phyloP scores from a whole-genome alignment of 2,329 filamentous ascomycete genomes.

The Aspergillus neotritici region DNA sequence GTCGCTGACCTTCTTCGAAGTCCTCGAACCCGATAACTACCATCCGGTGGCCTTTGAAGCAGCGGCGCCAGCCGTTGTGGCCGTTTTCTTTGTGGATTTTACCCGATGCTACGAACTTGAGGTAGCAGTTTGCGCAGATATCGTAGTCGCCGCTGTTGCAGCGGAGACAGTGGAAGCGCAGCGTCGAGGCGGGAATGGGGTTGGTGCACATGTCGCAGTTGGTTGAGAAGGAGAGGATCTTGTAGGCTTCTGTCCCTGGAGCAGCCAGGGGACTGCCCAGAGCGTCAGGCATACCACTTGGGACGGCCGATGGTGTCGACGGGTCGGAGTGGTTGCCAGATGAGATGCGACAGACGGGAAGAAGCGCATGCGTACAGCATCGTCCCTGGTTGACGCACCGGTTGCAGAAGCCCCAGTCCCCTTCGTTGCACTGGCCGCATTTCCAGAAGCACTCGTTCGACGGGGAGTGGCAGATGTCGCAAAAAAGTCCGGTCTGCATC shows the following conservation, averaged over 20 bases:
- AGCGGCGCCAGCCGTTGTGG: conserved; percentile 74
- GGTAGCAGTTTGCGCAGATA: conserved; percentile 74
- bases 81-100: conserved; percentile 72
- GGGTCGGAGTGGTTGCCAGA: conserved; percentile 17
- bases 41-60: conserved; percentile 77
- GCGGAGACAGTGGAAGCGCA: conserved; percentile 72
- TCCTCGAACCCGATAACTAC: conserved; percentile 70
- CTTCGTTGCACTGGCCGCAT: conserved; percentile 79
- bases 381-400: conserved; percentile 75
- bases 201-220: conserved; percentile 73
- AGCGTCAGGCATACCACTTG: conserved; percentile 20
- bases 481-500: conserved; percentile 77
- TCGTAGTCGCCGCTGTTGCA: conserved; percentile 83
- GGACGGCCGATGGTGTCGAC: conserved; percentile 8
- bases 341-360: conserved; percentile 64
- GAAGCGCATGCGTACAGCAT: conserved; percentile 73
- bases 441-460: conserved; percentile 86
- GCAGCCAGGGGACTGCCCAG: conserved; percentile 31
- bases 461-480: conserved; percentile 65
- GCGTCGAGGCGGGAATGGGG: conserved; percentile 62
- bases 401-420: conserved; percentile 93
- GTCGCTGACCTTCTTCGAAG: conserved; percentile 58
- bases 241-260: conserved; percentile 49
- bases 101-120: conserved; percentile 55
- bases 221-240: conserved; percentile 65